phyloP scores from a whole-genome alignment of 371 early-diverging fungal genomes.

The Rhizopus sp. region DNA sequence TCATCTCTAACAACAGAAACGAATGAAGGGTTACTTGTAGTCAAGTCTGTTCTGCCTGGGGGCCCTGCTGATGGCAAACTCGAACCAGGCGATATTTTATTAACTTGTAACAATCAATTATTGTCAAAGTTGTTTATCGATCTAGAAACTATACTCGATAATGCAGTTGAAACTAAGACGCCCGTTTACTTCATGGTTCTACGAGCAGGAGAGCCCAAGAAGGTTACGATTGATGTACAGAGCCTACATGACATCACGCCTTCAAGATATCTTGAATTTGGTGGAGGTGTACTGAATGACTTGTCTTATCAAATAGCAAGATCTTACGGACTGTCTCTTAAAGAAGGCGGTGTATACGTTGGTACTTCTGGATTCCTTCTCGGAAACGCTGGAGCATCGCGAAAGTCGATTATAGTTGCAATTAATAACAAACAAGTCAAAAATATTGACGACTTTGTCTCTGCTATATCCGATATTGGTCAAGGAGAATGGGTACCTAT shows the following conservation, averaged over 20 bases:
- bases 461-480: conserved; percentile 61
- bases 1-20: conserved; percentile 41
- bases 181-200: conserved; percentile 63
- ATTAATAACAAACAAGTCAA: conserved; percentile 73
- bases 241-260: conserved; percentile 81
- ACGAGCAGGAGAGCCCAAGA: conserved; percentile 64
- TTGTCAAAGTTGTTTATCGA: conserved; percentile 66
- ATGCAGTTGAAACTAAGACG: conserved; percentile 54
- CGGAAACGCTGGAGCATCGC: conserved; percentile 58
- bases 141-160: conserved; percentile 69
- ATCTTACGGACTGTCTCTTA: conserved; percentile 68
- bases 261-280: conserved; percentile 75
- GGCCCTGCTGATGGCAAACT: conserved; percentile 68
- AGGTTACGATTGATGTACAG: conserved; percentile 61
- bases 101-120: conserved; percentile 59
- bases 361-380: conserved; percentile 73
- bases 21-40: conserved; percentile 72
- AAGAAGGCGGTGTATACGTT: conserved; percentile 81
- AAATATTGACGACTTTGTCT: conserved; percentile 76
- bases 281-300: conserved; percentile 83
- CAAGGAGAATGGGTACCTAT: conserved; percentile 84
- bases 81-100: conserved; percentile 75
- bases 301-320: conserved; percentile 87
- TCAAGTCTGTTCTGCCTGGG: conserved; percentile 65
- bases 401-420: conserved; percentile 64